Evolutionary conservation across 257 asterid genomes (phyloP).

Genomic region (Solanum etuberosum): DNA sequence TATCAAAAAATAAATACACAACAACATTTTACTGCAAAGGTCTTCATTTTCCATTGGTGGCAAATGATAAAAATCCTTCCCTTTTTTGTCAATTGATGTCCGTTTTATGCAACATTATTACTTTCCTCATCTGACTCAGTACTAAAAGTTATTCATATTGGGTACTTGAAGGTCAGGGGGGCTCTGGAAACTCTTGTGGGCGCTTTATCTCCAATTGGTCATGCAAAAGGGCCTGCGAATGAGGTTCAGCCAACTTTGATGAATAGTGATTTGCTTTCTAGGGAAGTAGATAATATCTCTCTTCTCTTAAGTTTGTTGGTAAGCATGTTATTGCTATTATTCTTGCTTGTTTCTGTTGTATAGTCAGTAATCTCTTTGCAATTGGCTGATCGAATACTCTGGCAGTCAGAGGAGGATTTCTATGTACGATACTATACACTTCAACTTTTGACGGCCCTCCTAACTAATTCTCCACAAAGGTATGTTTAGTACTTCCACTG

Average conservation of each 20-base stretch:
- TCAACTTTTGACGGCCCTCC: slow-evolving; percentile 81
- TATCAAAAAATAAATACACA: neutral
- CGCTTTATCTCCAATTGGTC: slow-evolving; percentile 69
- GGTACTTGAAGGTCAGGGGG: slow-evolving; percentile 67
- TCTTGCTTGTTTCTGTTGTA: neutral
- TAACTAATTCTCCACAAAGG: slow-evolving; percentile 84
- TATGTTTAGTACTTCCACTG: slow-evolving; percentile 9
- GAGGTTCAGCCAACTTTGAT: slow-evolving; percentile 82
- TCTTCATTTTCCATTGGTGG: neutral
- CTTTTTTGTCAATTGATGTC: neutral
- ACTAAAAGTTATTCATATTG: slow-evolving; percentile 7
- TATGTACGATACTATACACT: slow-evolving; percentile 83
- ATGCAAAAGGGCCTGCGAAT: slow-evolving; percentile 41
- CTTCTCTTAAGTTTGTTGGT: slow-evolving; percentile 90
- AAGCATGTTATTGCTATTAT: slow-evolving; percentile 14
- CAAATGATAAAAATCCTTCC: neutral
- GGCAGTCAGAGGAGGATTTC: slow-evolving; percentile 94
- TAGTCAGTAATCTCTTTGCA: neutral
- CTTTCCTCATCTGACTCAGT: neutral
- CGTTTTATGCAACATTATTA: neutral
- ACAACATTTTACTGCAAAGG: neutral
- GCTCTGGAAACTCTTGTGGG: slow-evolving; percentile 74
- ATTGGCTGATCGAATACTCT: slow-evolving; percentile 21
- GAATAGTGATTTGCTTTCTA: slow-evolving; percentile 81
- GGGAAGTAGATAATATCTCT: slow-evolving; percentile 80